Evolutionary conservation across 2,329 filamentous ascomycete species (phyloP).

Genomic region (Helicocarpus griseus): DNA sequence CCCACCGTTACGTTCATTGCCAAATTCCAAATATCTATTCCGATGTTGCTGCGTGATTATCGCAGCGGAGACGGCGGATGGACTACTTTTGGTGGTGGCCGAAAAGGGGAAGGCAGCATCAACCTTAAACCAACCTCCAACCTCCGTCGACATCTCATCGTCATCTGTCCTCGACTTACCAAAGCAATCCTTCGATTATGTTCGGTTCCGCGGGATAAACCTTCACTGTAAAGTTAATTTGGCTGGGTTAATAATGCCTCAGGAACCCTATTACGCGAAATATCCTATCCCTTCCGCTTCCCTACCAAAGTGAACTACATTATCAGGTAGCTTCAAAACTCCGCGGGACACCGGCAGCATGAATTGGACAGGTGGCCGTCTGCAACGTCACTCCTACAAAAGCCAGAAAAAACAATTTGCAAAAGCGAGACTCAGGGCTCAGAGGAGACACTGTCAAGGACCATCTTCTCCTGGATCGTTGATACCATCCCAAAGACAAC

Average conservation of each 20-base stretch:
- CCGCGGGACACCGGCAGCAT: constrained; percentile 16
- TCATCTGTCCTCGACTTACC: not conserved
- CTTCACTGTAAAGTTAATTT: not conserved
- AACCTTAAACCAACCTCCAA: not conserved
- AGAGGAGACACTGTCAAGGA: constrained; percentile 10
- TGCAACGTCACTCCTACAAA: constrained; percentile 30
- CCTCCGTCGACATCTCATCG: not conserved
- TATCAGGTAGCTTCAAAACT: not conserved
- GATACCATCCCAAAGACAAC: not conserved
- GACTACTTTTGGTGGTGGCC: not conserved
- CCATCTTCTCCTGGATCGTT: not conserved
- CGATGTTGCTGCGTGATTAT: no score
- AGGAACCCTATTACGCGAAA: not conserved
- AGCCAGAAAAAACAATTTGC: constrained; percentile 27
- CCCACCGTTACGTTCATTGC: no score
- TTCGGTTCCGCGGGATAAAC: not conserved
- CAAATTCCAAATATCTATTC: no score
- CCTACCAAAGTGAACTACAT: not conserved
- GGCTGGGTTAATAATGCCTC: not conserved
- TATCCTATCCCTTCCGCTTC: not conserved
- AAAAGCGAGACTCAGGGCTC: constrained; percentile 18
- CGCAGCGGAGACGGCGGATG: not conserved
- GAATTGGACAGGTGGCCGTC: constrained; percentile 38
- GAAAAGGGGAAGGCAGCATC: not conserved
- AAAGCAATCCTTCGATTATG: no score